A percentile compares a stretch with the other conserved stretches of the same genome.
phyloP scores from a whole-genome alignment of 805 yeast genomes.

The Pichia gijzeniarum region DNA sequence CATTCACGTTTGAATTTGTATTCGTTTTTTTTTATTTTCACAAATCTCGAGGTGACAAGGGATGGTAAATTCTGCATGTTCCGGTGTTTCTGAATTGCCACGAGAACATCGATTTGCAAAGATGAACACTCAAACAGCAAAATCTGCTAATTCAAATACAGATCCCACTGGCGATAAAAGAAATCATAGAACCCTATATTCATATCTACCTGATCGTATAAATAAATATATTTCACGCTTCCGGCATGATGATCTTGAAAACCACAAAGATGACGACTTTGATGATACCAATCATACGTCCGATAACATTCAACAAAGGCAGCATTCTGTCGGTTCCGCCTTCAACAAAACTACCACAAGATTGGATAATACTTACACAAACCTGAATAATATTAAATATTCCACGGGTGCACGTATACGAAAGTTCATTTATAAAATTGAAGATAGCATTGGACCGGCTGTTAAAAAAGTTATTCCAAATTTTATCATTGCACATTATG shows the following conservation, averaged over 20 bases:
- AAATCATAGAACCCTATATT: background rate
- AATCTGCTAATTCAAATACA: background rate
- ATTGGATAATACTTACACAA: conserved; percentile 10
- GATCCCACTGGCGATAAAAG: background rate
- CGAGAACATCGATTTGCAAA: background rate
- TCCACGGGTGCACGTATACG: conserved; percentile 30
- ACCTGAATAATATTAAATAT: conserved; percentile 14
- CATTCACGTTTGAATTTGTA: no score
- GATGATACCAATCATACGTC: background rate
- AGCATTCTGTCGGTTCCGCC: background rate
- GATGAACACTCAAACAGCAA: no score
- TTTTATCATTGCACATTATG: conserved; percentile 62
- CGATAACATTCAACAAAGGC: background rate
- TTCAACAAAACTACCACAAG: conserved; percentile 8
- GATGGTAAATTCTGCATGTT: background rate
- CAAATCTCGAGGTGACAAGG: background rate
- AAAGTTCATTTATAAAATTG: conserved; percentile 31
- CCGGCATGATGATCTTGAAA: background rate
- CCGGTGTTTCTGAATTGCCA: background rate
- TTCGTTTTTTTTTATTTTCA: no score
- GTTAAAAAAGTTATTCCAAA: conserved; percentile 41
- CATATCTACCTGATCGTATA: background rate
- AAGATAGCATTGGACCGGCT: conserved; percentile 36
- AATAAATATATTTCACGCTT: background rate
- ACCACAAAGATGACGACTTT: background rate